Conservation (phyloP, 768 basidiomycete genomes). For the Lactifluus volemus region DNA sequence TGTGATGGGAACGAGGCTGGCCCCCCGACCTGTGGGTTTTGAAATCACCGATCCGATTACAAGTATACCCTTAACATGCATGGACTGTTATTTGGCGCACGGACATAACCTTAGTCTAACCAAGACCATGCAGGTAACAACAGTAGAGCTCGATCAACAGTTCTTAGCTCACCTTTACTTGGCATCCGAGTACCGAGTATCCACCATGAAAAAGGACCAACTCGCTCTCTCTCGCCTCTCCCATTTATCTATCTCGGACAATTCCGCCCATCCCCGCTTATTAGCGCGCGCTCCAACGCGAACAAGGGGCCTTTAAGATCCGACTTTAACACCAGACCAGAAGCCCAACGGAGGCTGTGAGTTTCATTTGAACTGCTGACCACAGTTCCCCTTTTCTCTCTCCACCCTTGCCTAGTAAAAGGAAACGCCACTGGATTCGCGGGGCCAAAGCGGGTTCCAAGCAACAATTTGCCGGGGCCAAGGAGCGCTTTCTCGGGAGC, state of each 20-base stretch:
- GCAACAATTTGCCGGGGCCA: not conserved
- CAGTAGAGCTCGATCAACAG: not conserved
- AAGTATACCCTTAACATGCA: not conserved
- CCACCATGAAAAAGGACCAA: not conserved
- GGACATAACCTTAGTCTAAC: not conserved
- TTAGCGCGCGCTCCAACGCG: not conserved
- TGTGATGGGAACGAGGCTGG: not conserved
- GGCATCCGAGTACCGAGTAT: no score
- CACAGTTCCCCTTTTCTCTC: not conserved
- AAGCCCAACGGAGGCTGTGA: not conserved
- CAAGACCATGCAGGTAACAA: not conserved
- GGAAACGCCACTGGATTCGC: not conserved
- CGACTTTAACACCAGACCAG: not conserved
- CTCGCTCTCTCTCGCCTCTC: not conserved
- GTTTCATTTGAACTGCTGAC: not conserved
- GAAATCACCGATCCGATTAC: constrained; percentile 4
- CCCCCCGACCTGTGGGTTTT: not conserved
- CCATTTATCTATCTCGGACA: not conserved
- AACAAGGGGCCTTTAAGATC: not conserved
- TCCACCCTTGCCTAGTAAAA: not conserved
- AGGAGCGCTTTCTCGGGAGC: not conserved
- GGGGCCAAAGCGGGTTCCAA: not conserved
- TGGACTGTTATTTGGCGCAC: not conserved
- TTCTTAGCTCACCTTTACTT: not conserved
- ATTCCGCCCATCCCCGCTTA: not conserved